Evolutionary conservation across 768 basidiomycete genomes (phyloP), one percentile per base, ranked within the genome.

Genomic region (Lactarius vividus): DNA sequence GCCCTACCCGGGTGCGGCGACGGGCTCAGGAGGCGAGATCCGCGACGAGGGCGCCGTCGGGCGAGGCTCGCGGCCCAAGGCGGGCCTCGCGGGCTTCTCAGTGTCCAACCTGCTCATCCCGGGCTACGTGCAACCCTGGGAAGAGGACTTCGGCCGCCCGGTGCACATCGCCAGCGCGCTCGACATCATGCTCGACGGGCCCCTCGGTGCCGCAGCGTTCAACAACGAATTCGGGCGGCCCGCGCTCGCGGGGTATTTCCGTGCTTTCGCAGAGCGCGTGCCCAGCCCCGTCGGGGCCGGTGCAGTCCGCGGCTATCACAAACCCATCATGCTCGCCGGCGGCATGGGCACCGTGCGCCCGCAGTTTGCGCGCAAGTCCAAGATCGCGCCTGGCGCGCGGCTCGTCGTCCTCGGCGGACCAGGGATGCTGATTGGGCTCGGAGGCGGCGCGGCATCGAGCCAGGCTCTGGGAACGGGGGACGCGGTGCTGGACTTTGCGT

Each of bases 251-350:
- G 97, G 97, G 3, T 98, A 96, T 78, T 98, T 96, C 82, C 88
- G 97, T 56, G 96, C 97, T 0, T 98, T 97, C 77, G 83, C 88
- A 13, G 92, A 97, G 76, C 82, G 84, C 54, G 82, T 94, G 1
- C 83, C 88, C 26, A 74, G 85, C 35, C 77, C 80, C 15, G 75
- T 8, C 2, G 49, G 49, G 10, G 74, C 76, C 40, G 84, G 76
- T 31, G 91, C 94, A 74, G 78, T 94, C n/a, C 80, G 96, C 61
- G 97, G 97, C 0, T 99, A 98, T 76, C 97, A 98, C 79, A 99
- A 99, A 76, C 97, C 97, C 16, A 97, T 99, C 80, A 99, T 99
- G 97, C 91, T 99, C 70, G 96, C 97, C 9, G 97, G 97, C 23
- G 97, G 97, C 29, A 86, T 95, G 69, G 97, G 97, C 5, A 98